These are phyloP conservation scores for Dictyostelium intermedium DNA, from an alignment of 78 protist species.

Conservation along the genomic window DNA sequence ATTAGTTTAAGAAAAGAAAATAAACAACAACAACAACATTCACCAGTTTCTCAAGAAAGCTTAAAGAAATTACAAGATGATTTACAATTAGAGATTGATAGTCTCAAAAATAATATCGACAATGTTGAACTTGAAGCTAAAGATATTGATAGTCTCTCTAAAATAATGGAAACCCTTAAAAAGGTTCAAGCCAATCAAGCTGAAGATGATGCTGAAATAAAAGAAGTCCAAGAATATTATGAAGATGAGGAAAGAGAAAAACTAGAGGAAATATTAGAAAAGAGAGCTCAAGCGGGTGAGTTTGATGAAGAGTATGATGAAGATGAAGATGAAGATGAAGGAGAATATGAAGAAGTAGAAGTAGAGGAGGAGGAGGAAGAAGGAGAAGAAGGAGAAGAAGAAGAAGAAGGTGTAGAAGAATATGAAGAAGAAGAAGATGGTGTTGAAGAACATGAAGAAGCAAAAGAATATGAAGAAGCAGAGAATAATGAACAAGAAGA, in stretches of 20 bases:
- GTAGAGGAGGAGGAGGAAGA: not conserved
- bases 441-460: not conserved
- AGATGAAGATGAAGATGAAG: no score
- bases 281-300: no score
- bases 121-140: not conserved
- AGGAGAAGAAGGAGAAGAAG: not conserved
- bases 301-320: no score
- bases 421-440: not conserved
- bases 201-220: not conserved
- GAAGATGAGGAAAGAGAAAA: not conserved
- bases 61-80: not conserved
- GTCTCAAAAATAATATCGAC: not conserved
- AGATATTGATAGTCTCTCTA: not conserved
- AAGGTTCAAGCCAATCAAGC: not conserved
- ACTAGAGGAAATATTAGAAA: not conserved
- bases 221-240: not conserved
- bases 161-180: not conserved
- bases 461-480: not conserved
- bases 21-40: not conserved
- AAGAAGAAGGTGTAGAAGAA: not conserved
- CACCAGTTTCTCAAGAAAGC: not conserved
- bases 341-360: no score
- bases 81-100: not conserved
- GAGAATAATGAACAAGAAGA: not conserved
- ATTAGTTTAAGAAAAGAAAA: not conserved